A percentile compares a stretch with the other conserved stretches of the same genome.
Evolutionary conservation across 495 filamentous ascomycete genomes (phyloP).

Genomic region (Tuber magnatum): DNA sequence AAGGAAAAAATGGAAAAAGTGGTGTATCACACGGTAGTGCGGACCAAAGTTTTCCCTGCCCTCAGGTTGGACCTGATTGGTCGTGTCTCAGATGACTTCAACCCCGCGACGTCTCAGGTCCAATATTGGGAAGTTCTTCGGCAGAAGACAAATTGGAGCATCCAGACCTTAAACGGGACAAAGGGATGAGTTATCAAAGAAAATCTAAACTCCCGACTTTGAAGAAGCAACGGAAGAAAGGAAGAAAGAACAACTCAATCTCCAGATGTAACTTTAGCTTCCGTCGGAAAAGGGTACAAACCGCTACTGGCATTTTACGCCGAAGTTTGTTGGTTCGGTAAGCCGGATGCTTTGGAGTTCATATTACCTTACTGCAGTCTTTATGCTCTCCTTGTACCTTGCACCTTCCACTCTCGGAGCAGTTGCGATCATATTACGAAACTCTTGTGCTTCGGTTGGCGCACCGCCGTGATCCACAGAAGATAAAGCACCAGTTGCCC

Average conservation of each 20-base stretch:
- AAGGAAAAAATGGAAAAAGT: too few species aligned
- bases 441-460: not conserved
- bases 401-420: not conserved
- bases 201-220: not conserved
- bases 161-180: not conserved
- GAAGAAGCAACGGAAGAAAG: not conserved
- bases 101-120: not conserved
- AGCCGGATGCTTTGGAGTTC: not conserved
- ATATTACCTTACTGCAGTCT: not conserved
- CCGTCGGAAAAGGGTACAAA: not conserved
- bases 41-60: constrained; percentile 3
- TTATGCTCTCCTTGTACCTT: not conserved
- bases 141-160: not conserved
- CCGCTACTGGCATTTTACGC: not conserved
- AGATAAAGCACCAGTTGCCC: not conserved
- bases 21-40: not conserved
- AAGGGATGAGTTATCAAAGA: not conserved
- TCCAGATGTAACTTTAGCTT: not conserved
- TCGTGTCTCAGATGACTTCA: not conserved
- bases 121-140: not conserved
- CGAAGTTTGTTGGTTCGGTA: not conserved
- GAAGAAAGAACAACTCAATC: not conserved
- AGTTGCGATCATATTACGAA: not conserved
- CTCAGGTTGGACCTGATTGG: not conserved
- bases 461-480: not conserved